A percentile compares a stretch with the other conserved stretches of the same genome.
Conservation (phyloP, 345 rosid genomes). For the Citrus cavaleriei region DNA sequence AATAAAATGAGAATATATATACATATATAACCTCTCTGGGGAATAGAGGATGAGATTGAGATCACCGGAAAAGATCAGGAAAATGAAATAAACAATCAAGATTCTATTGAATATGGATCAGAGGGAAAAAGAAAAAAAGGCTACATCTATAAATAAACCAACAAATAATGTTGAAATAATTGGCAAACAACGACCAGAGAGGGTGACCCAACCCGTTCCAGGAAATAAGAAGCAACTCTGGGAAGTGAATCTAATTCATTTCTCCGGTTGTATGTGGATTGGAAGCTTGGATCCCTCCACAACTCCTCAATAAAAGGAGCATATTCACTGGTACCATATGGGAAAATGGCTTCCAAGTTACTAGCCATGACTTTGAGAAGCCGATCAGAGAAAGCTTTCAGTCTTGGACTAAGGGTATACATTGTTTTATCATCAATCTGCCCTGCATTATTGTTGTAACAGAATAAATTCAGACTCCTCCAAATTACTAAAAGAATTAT, state of each 20-base stretch:
- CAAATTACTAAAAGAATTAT: not conserved
- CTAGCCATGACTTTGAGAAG: slow-evolving; percentile 51
- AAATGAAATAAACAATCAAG: not conserved
- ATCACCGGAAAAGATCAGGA: not conserved
- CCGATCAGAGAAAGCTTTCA: slow-evolving; percentile 70
- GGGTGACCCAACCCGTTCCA: slow-evolving; percentile 56
- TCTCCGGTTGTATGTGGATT: slow-evolving; percentile 74
- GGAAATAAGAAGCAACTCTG: slow-evolving; percentile 69
- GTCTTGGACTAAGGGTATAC: slow-evolving; percentile 46
- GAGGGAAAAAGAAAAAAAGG: not conserved
- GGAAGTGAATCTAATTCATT: slow-evolving; percentile 65
- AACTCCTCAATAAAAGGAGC: slow-evolving; percentile 61
- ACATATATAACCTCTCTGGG: not conserved
- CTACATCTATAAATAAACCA: not conserved
- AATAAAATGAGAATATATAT: not conserved
- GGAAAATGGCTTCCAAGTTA: slow-evolving; percentile 61
- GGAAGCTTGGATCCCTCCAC: slow-evolving; percentile 72
- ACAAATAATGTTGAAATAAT: not conserved
- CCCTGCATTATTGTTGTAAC: slow-evolving; percentile 25
- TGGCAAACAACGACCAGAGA: slow-evolving; percentile 6
- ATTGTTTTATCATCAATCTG: slow-evolving; percentile 27
- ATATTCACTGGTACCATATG: slow-evolving; percentile 55
- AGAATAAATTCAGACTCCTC: slow-evolving; percentile 8
- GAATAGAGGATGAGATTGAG: not conserved
- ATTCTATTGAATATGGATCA: not conserved